Percentiles rank a stretch among this genome's conserved stretches.
phyloP scores from a whole-genome alignment of 768 basidiomycete genomes.

The Holtermanniella nyarrowii region DNA sequence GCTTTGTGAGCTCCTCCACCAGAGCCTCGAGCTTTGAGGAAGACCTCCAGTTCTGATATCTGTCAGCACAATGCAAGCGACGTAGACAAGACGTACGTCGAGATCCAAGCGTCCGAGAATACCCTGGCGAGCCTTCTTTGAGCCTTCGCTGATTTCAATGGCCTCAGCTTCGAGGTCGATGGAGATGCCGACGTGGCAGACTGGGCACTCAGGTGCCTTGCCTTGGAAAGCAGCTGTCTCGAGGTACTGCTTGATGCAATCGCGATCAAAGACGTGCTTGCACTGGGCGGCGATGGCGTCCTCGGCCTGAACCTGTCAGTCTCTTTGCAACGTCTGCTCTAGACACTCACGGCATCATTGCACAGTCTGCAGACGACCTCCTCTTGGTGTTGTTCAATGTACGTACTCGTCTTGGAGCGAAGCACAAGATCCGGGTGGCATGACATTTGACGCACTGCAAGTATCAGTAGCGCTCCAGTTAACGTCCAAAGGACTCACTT shows the following conservation, averaged over 20 bases:
- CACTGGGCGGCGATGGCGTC: slow-evolving; percentile 93
- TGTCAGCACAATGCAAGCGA: not conserved
- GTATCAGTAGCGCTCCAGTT: slow-evolving; percentile 1
- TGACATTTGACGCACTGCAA: slow-evolving; percentile 41
- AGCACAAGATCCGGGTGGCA: slow-evolving; percentile 77
- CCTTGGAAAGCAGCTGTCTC: slow-evolving; percentile 37
- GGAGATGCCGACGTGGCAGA: slow-evolving; percentile 82
- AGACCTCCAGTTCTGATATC: slow-evolving; percentile 61
- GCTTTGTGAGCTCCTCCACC: slow-evolving; percentile 80
- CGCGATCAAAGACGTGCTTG: slow-evolving; percentile 86
- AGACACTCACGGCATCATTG: slow-evolving; percentile 60
- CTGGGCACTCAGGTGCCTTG: slow-evolving; percentile 75
- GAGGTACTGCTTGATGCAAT: slow-evolving; percentile 89
- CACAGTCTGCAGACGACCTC: slow-evolving; percentile 88
- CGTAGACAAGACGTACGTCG: slow-evolving; percentile 41
- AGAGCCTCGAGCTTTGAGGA: slow-evolving; percentile 97
- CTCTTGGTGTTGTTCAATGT: slow-evolving; percentile 51
- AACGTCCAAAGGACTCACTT: slow-evolving; percentile 53
- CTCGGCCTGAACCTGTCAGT: slow-evolving; percentile 48
- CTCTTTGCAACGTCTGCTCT: too few relatives aligned
- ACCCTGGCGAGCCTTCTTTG: slow-evolving; percentile 60
- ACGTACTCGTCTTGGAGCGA: slow-evolving; percentile 62
- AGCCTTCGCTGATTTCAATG: slow-evolving; percentile 63
- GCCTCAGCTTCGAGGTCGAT: slow-evolving; percentile 95
- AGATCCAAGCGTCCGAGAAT: slow-evolving; percentile 85